Evolutionary conservation across 352 stramenopile species (phyloP), one percentile per base, ranked within the genome.

Genomic region (Globisporangium barbulae): DNA sequence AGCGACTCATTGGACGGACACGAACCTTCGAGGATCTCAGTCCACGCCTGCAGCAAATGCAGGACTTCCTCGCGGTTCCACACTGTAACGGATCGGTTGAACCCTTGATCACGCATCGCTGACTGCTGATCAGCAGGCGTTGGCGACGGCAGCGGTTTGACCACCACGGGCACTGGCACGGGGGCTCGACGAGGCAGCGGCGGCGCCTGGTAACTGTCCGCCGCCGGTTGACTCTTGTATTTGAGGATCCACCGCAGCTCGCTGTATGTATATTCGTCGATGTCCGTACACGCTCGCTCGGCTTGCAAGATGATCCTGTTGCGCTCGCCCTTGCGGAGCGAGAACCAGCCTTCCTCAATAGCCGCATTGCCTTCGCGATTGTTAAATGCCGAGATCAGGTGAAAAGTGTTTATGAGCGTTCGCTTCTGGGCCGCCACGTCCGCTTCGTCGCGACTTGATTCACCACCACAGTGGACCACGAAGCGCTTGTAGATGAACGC

Each of bases 321-420:
- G 57, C 57, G 57, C 45, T 63, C 57, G n/a, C 57, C 57, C 22
- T 63, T 63, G 44, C 57, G 57, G n/a, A 63, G 44, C 8, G 57
- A n/a, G 44, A 63, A 63, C 57, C 57, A 63, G 37, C 35, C 22
- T 31, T 35, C 22, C n/a, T 48, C 53, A n/a, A 15, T 13, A 13
- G 30, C 7, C 19, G 52, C 19, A 37, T 5, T 30, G 31, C 21
- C 31, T 19, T 44, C 39, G 8, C 49, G 39, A 25, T n/a, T 30
- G 45, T 63, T 50, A 31, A 63, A 63, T 31, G 44, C 45, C 3
- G 30, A 37, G 44, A 63, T 63, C n/a, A 63, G 22, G 10, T 55
- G 30, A 17, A 63, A 63, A 22, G 57, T 63, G 44, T 63, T 53
- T 30, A 47, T 44, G 31, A 63, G 44, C 30, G 44, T 45, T 9